Base-by-base conservation (phyloP, 495 filamentous ascomycete species). In the Neurospora pannonica region DNA sequence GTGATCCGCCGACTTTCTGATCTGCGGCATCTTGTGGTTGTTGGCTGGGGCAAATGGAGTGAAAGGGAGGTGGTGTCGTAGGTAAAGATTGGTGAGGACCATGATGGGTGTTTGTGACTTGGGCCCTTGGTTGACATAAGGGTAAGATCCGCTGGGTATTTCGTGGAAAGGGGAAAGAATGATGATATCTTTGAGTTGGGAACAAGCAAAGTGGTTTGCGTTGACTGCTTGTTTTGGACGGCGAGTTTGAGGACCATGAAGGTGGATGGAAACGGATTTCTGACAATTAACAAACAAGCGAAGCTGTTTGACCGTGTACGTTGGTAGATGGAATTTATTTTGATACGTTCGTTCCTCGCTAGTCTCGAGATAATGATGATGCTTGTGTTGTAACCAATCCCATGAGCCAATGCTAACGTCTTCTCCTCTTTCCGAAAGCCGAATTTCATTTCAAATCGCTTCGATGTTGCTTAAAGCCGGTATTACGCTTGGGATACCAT, bases 1-100 rank as follows among this genome's bases (percentile, higher is more conserved):
- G 81, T 40, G 81, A 82, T 31, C 76, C 77, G 28, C 54, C 10
- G 46, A 7, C 21, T 54, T 54, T 54, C 4, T 54, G 21, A 54
- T 48, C 0, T 43, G 2, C 19, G 17, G n/a, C n/a, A n/a, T n/a
- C n/a, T n/a, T 31, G 13, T 31, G 54, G 28, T 19, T 17, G 28
- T 31, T 34, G 28, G 46, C 40, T 40, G n/a, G n/a, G n/a, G n/a
- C n/a, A n/a, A n/a, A n/a, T n/a, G n/a, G n/a, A n/a, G n/a, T n/a
- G n/a, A n/a, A n/a, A n/a, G n/a, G n/a, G n/a, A n/a, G n/a, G n/a
- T n/a, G n/a, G n/a, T n/a, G n/a, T n/a, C n/a, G n/a, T n/a, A n/a
- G n/a, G n/a, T n/a, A n/a, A n/a, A n/a, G n/a, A n/a, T n/a, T n/a
- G n/a, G n/a, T n/a, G n/a, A n/a, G n/a, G n/a, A n/a, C n/a, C n/a